These are phyloP conservation scores for Simmondsia chinensis DNA, from an alignment of 148 eudicot genomes.

Conservation along the genomic window DNA sequence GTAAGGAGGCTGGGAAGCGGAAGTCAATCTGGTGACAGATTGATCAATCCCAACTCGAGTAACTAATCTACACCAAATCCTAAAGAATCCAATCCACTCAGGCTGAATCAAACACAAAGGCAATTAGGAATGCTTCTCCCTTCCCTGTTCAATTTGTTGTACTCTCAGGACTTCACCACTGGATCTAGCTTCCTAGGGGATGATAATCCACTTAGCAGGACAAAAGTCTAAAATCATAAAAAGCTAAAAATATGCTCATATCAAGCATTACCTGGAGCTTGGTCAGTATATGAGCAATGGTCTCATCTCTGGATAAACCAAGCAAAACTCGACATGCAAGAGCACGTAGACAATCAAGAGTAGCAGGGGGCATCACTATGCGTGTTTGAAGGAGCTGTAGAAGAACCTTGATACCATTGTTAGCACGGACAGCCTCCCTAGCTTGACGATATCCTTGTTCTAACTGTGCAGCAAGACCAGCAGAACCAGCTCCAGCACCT, in stretches of 20 bases:
- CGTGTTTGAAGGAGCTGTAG: conserved; percentile 92
- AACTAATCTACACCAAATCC: no score
- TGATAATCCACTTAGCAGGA: background rate
- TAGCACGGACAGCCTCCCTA: conserved; percentile 92
- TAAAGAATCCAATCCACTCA: no score
- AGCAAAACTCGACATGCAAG: conserved; percentile 95
- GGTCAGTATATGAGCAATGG: conserved; percentile 92
- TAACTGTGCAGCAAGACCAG: conserved; percentile 93
- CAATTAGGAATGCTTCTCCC: no score
- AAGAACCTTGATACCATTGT: conserved; percentile 92
- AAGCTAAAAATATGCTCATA: no score
- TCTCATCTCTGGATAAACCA: conserved; percentile 95
- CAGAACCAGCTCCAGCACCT: conserved; percentile 90
- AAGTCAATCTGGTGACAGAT: no score
- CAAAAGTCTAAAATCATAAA: background rate
- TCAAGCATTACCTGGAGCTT: conserved; percentile 88
- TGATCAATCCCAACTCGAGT: no score
- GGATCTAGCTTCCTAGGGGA: no score
- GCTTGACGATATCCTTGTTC: conserved; percentile 97
- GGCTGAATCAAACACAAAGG: no score
- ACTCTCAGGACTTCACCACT: no score
- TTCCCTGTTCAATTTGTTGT: no score
- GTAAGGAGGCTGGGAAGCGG: no score
- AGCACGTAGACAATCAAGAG: conserved; percentile 95
- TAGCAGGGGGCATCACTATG: conserved; percentile 65